phyloP scores from a whole-genome alignment of 208 protist genomes.

The Trichomonas gallinae region DNA sequence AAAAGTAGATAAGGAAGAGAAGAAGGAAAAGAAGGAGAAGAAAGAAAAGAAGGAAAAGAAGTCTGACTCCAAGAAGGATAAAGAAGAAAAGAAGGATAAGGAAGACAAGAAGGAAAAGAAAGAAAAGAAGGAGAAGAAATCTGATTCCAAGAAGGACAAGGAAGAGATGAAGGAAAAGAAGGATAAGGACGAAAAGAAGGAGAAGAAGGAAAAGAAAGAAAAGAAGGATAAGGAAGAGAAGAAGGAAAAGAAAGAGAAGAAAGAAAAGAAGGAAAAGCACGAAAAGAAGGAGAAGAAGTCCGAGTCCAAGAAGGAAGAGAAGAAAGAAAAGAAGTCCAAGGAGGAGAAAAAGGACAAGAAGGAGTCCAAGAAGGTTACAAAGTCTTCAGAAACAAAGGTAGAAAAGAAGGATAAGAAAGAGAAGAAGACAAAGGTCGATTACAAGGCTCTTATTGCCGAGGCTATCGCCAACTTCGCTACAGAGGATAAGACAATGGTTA shows the following conservation, averaged over 20 bases:
- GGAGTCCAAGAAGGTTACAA: neutral
- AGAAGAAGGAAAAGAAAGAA: neutral
- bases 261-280: neutral
- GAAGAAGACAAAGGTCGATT: neutral
- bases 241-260: neutral
- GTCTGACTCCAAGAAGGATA: too few relatives aligned
- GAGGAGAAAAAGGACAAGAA: neutral
- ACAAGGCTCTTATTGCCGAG: neutral
- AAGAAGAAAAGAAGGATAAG: too few relatives aligned
- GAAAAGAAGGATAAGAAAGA: neutral
- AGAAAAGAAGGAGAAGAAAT: too few relatives aligned
- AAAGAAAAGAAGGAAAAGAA: too few relatives aligned
- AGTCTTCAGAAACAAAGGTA: neutral
- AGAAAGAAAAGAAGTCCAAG: neutral
- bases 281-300: neutral
- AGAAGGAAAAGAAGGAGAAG: neutral
- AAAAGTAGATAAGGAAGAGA: too few relatives aligned
- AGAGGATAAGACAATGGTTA: neutral
- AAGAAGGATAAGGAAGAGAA: neutral
- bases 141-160: too few relatives aligned
- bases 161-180: too few relatives aligned
- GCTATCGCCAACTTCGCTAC: neutral
- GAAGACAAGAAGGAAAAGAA: too few relatives aligned
- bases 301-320: neutral
- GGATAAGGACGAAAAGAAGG: too few relatives aligned